Base-by-base conservation (phyloP, 2,329 filamentous ascomycete species). In the Cryphonectria nitschkei region DNA sequence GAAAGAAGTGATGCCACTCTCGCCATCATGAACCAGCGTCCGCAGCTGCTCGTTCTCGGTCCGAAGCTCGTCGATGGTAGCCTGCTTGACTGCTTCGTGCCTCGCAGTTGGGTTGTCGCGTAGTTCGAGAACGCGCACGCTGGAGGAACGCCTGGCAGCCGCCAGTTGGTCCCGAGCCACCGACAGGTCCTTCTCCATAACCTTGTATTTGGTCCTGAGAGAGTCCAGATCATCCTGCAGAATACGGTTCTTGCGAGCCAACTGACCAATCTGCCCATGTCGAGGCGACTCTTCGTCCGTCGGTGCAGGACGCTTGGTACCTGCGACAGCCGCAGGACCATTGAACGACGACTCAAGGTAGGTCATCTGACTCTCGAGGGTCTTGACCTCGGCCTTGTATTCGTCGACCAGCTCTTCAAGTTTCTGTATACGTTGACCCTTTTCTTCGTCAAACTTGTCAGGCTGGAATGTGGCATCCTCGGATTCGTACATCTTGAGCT, bases 61-160 rank as follows among this genome's bases (percentile, higher is more conserved):
- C 75, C 92, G 89, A 13, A 99, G 88, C 0, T 91, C 91, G 13
- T 86, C 86, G 19, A 99, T 88, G 0, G 94, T 97, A 13, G 89
- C 86, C 67, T 92, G 86, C 82, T 98, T 97, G 79, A 97, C 89
- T 3, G 92, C 91, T 81, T 97, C 94, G 72, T 89, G 89, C 76
- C 96, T 89, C 0, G 94, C 90, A 0, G 96, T 98, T 0, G 96
- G 96, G 79, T 99, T 99, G n/a, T 92, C 91, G 70, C 94, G 92
- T 19, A 98, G 85, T 68, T 96, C 92, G 37, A 99, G 87, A 64
- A 98, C 86, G 50, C 96, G 93, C 3, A 92, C 97, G 74, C 92
- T 90, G 41, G 90, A 92, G 26, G 91, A 89, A 65, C 91, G 86
- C 73, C 87, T 86, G 7, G 88, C 88, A 1, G 85, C 84, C 63